Evolutionary conservation across 1,139 yeast genomes (phyloP).

Genomic region (Sugiyamaella pinicola): DNA sequence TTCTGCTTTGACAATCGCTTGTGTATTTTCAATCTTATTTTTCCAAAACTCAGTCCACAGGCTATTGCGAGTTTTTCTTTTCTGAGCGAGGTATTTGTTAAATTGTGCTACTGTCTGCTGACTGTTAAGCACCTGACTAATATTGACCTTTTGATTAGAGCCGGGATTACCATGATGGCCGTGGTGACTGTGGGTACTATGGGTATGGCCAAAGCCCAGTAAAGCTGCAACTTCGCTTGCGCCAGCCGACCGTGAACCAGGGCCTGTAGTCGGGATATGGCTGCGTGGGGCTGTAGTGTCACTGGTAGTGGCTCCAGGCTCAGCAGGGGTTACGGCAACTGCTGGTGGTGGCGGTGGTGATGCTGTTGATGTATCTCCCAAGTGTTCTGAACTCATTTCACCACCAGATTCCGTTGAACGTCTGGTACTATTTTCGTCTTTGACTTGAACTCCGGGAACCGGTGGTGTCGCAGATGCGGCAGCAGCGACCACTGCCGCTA

Average conservation of each 20-base stretch:
- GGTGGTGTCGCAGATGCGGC: slow-evolving; percentile 16
- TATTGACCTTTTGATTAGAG: slow-evolving; percentile 7
- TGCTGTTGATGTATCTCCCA: not conserved
- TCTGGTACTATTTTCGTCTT: not conserved
- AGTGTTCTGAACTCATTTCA: not conserved
- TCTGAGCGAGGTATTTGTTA: slow-evolving; percentile 36
- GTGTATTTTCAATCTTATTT: slow-evolving; percentile 20
- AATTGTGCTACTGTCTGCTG: slow-evolving; percentile 40
- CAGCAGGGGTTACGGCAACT: not conserved
- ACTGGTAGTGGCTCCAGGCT: slow-evolving; percentile 13
- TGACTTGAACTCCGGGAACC: not conserved
- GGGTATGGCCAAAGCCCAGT: slow-evolving; percentile 18
- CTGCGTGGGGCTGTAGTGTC: not conserved
- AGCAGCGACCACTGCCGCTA: slow-evolving; percentile 16
- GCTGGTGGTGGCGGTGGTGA: not conserved
- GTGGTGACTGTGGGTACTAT: slow-evolving; percentile 20
- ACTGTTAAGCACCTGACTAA: slow-evolving; percentile 31
- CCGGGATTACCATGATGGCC: slow-evolving; percentile 22
- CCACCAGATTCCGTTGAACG: not conserved
- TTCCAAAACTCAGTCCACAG: slow-evolving; percentile 43
- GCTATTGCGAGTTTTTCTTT: slow-evolving; percentile 35
- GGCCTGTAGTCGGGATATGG: slow-evolving; percentile 11
- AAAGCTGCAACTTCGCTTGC: slow-evolving; percentile 17
- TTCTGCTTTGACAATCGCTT: slow-evolving; percentile 23
- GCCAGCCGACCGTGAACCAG: slow-evolving; percentile 18